Evolutionary conservation across 1,284 basidiomycete species (phyloP).

Genomic region (Athelia psychrophila): DNA sequence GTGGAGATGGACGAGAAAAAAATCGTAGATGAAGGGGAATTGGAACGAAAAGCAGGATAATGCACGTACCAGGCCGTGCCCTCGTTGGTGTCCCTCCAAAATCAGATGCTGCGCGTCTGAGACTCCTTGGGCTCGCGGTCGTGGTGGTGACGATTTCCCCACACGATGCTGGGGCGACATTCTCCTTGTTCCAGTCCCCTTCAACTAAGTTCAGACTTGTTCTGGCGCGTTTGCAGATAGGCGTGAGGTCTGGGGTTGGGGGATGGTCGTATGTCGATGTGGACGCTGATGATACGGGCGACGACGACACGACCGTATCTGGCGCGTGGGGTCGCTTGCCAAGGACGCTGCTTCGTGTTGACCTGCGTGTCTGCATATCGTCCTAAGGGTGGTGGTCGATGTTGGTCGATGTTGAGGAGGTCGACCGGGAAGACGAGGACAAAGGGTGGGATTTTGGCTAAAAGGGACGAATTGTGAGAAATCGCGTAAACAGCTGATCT

Average conservation of each 20-base stretch:
- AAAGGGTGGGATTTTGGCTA: too few species aligned
- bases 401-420: too few species aligned
- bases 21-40: too few species aligned
- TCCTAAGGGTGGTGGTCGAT: too few species aligned
- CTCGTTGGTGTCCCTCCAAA: conserved; percentile 38
- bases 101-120: conserved; percentile 44
- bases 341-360: too few species aligned
- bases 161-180: conserved; percentile 57
- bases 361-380: too few species aligned
- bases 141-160: conserved; percentile 30
- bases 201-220: conserved; percentile 44
- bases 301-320: not conserved
- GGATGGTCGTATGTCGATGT: conserved; percentile 25
- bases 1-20: too few species aligned
- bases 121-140: conserved; percentile 36
- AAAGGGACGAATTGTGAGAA: too few species aligned
- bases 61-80: conserved; percentile 22
- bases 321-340: too few species aligned
- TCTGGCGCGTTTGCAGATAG: conserved; percentile 61
- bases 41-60: conserved; percentile 11
- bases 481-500: too few species aligned
- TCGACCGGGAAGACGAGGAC: too few species aligned
- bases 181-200: conserved; percentile 69
- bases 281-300: too few species aligned
- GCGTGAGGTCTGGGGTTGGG: conserved; percentile 58